These are phyloP conservation scores for Fusarium sp. DNA, from an alignment of 2,329 filamentous ascomycete species.

Conservation along the genomic window DNA sequence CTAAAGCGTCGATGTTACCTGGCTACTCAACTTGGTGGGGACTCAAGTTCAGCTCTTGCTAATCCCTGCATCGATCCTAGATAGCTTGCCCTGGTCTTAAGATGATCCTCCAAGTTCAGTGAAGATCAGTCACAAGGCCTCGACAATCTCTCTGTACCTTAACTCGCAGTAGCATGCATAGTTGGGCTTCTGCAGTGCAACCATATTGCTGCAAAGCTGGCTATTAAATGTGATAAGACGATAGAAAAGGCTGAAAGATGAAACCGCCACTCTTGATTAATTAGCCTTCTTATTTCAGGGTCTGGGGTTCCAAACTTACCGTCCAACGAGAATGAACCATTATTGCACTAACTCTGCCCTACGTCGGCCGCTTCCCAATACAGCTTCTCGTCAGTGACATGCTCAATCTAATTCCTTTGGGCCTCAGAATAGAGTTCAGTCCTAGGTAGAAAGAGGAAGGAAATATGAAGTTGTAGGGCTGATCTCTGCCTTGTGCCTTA, in stretches of 20 bases:
- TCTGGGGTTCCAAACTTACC: constrained; percentile 30
- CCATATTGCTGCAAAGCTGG: constrained; percentile 17
- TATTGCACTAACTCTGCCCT: constrained; percentile 23
- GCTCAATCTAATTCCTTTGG: not conserved
- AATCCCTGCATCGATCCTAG: constrained; percentile 31
- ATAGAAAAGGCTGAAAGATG: constrained; percentile 22
- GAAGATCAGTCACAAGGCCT: constrained; percentile 28
- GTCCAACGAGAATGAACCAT: constrained; percentile 22
- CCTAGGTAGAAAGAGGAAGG: constrained; percentile 1
- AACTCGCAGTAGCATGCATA: not conserved
- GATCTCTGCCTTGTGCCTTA: not conserved
- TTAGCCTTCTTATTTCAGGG: constrained; percentile 32
- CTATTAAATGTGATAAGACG: not conserved
- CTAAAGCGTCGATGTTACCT: not conserved
- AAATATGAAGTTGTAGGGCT: constrained; percentile 11
- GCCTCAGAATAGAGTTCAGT: not conserved
- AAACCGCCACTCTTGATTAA: constrained; percentile 42
- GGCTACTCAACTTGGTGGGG: constrained; percentile 19
- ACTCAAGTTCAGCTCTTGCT: constrained; percentile 34
- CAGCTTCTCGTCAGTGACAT: constrained; percentile 4
- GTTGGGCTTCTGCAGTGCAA: constrained; percentile 8
- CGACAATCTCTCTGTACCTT: constrained; percentile 6
- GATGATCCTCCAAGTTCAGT: constrained; percentile 25
- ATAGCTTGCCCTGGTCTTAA: constrained; percentile 12
- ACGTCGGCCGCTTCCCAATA: constrained; percentile 10